These are phyloP conservation scores for Sclerotinia minor DNA, from an alignment of 2,329 filamentous ascomycete species.

Conservation along the genomic window DNA sequence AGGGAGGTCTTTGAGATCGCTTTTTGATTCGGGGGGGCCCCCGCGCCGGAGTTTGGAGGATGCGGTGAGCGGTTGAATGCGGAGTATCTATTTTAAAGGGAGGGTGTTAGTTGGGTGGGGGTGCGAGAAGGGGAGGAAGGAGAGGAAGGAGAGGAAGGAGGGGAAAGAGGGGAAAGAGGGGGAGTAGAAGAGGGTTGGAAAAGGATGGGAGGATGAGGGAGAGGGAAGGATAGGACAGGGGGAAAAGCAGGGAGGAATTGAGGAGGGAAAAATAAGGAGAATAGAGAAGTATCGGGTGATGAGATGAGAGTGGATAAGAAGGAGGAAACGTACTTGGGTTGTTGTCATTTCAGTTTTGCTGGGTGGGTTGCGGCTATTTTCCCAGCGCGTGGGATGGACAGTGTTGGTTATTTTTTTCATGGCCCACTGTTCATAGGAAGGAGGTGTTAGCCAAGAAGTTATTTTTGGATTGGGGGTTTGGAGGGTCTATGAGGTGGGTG, in stretches of 20 bases:
- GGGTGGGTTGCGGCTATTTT: conserved; percentile 67
- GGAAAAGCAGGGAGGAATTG: no score
- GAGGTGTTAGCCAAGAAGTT: background rate
- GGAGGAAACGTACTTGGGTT: conserved; percentile 52
- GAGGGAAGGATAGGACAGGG: no score
- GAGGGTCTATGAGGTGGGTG: no score
- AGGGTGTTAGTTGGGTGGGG: background rate
- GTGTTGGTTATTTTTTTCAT: conserved; percentile 79
- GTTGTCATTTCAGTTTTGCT: conserved; percentile 71
- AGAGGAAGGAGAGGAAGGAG: no score
- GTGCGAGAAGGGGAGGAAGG: background rate
- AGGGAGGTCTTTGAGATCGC: conserved; percentile 49
- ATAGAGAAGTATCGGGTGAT: no score
- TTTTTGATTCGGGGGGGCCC: conserved; percentile 56
- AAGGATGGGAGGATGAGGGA: no score
- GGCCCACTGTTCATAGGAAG: conserved; percentile 54
- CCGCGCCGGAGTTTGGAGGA: conserved; percentile 75
- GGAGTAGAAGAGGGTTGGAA: no score
- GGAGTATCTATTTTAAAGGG: conserved; percentile 58
- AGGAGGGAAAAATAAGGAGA: no score
- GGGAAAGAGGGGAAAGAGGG: background rate
- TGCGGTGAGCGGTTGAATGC: conserved; percentile 66
- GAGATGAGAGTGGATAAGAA: no score
- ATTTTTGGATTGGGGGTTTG: no score
- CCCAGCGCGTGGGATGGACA: conserved; percentile 69